A percentile compares a stretch with the other conserved stretches of the same genome.
Evolutionary conservation across 306 rosid genomes (phyloP).

Genomic region (Cercis canadensis): DNA sequence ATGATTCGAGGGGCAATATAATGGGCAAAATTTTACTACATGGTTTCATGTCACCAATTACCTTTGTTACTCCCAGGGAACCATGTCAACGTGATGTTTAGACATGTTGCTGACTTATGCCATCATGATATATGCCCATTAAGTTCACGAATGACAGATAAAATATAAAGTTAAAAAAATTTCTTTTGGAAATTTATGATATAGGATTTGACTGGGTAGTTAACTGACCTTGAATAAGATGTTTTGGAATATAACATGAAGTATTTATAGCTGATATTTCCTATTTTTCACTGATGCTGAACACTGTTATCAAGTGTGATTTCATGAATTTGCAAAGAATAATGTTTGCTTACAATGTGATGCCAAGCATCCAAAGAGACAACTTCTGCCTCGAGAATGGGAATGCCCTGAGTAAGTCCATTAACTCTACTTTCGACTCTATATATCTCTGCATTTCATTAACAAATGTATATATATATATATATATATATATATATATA

Average conservation of each 20-base stretch:
- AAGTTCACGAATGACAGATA: too few relatives aligned
- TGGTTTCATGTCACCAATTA: too few relatives aligned
- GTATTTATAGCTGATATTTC: too few relatives aligned
- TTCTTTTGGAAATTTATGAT: conserved; percentile 19
- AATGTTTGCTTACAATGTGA: conserved; percentile 90
- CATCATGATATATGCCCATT: background rate
- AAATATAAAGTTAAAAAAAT: too few relatives aligned
- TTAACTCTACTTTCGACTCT: conserved; percentile 16
- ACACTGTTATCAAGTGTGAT: too few relatives aligned
- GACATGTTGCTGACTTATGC: too few relatives aligned
- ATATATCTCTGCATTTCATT: too few relatives aligned
- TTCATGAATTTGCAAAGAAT: conserved; percentile 98
- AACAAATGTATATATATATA: too few relatives aligned
- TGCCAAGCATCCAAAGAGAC: conserved; percentile 97
- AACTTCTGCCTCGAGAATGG: conserved; percentile 98
- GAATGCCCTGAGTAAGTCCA: conserved; percentile 92
- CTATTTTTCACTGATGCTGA: too few relatives aligned
- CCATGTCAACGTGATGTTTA: too few relatives aligned
- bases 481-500: too few relatives aligned
- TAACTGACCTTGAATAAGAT: conserved; percentile 15
- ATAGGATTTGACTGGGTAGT: conserved; percentile 8
- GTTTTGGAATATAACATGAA: conserved; percentile 19
- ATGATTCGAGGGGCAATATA: conserved; percentile 30
- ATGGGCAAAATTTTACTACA: conserved; percentile 13
- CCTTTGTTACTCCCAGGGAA: too few relatives aligned